Evolutionary conservation across 371 early-diverging fungal species (phyloP).

Genomic region (Mucor lusitanicus): DNA sequence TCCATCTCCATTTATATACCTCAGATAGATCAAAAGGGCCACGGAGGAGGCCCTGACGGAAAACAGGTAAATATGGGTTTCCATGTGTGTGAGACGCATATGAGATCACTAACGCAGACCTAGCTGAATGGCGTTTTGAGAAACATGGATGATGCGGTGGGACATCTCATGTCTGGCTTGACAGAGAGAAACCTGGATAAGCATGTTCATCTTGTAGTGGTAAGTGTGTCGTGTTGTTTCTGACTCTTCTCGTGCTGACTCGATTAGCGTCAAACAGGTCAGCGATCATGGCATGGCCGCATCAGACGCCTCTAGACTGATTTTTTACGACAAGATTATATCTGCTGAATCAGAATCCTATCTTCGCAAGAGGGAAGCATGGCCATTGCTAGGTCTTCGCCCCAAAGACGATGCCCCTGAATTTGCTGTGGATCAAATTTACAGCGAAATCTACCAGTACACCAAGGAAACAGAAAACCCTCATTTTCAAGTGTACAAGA

Average conservation of each 20-base stretch:
- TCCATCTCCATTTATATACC: slow-evolving; percentile 79
- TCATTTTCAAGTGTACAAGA: slow-evolving; percentile 62
- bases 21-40: slow-evolving; percentile 83
- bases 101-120: neutral
- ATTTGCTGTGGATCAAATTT: slow-evolving; percentile 26
- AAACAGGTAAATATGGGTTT: slow-evolving; percentile 22
- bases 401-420: slow-evolving; percentile 47
- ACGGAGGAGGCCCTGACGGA: slow-evolving; percentile 73
- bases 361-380: slow-evolving; percentile 32
- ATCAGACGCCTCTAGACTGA: slow-evolving; percentile 41
- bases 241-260: neutral
- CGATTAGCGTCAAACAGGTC: neutral
- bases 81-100: too few relatives aligned
- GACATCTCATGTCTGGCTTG: slow-evolving; percentile 59
- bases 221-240: neutral
- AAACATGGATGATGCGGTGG: slow-evolving; percentile 69
- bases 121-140: slow-evolving; percentile 61
- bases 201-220: slow-evolving; percentile 77
- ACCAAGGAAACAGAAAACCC: slow-evolving; percentile 32
- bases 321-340: slow-evolving; percentile 74
- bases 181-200: slow-evolving; percentile 56
- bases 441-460: slow-evolving; percentile 41
- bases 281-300: slow-evolving; percentile 94
- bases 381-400: slow-evolving; percentile 47
- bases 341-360: slow-evolving; percentile 24